A percentile compares a stretch with the other conserved stretches of the same genome.
These are phyloP conservation scores for Fusarium globosum DNA, from an alignment of 2,329 filamentous ascomycete genomes.

Conservation along the genomic window DNA sequence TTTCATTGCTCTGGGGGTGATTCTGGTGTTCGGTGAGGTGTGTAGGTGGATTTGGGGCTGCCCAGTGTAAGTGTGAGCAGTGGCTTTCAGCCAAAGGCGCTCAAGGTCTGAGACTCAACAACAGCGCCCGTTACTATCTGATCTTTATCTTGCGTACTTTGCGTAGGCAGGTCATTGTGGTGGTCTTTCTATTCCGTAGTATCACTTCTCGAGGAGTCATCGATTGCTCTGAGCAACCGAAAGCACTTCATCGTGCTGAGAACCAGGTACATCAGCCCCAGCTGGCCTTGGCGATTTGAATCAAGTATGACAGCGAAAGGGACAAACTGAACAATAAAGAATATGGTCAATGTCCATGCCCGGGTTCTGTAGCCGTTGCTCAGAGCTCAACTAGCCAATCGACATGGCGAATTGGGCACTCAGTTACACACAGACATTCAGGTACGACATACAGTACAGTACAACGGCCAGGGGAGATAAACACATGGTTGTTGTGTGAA, in stretches of 20 bases:
- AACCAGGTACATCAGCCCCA: not conserved
- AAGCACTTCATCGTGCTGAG: not conserved
- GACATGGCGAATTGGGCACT: slow-evolving; percentile 1
- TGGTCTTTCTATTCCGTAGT: not conserved
- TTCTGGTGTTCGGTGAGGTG: too few relatives aligned
- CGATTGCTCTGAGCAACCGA: not conserved
- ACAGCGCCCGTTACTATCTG: slow-evolving; percentile 8
- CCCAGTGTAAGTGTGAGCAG: slow-evolving; percentile 8
- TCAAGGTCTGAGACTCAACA: not conserved
- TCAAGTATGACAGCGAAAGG: not conserved
- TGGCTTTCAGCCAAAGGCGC: slow-evolving; percentile 22
- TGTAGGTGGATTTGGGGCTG: slow-evolving; percentile 8
- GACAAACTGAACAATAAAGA: not conserved
- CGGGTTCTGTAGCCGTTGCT: slow-evolving; percentile 14
- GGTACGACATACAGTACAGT: slow-evolving; percentile 2
- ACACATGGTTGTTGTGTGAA: slow-evolving; percentile 17
- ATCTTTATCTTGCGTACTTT: not conserved
- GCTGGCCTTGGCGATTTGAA: not conserved
- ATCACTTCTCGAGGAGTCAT: not conserved
- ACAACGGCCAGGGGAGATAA: slow-evolving; percentile 6
- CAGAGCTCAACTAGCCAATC: slow-evolving; percentile 7
- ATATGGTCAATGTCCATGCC: not conserved
- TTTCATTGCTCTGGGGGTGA: too few relatives aligned
- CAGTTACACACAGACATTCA: slow-evolving; percentile 12
- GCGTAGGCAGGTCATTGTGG: not conserved